Conservation (phyloP, 768 basidiomycete genomes). For the Coprinopsis marcescibilis region DNA sequence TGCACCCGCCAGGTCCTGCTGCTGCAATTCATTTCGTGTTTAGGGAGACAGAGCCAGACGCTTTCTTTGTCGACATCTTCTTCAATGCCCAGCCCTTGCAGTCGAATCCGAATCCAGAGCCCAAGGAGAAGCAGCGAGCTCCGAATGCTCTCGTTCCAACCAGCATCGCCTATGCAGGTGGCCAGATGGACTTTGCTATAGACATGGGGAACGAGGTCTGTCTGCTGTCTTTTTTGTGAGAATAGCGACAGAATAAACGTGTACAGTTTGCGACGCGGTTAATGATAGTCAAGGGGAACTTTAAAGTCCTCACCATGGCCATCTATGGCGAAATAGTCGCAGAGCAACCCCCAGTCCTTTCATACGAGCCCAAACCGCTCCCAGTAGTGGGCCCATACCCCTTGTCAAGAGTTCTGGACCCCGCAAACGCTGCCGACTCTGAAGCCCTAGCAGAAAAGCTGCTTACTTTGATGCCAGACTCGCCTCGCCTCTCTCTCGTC, state of each 20-base stretch:
- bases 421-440: slow-evolving; percentile 54
- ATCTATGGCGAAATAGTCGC: slow-evolving; percentile 50
- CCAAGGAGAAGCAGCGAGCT: slow-evolving; percentile 55
- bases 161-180: slow-evolving; percentile 65
- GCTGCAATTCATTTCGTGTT: slow-evolving; percentile 10
- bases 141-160: slow-evolving; percentile 72
- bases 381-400: slow-evolving; percentile 29
- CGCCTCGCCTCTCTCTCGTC: slow-evolving; percentile 59
- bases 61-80: slow-evolving; percentile 70
- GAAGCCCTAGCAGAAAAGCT: slow-evolving; percentile 56
- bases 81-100: slow-evolving; percentile 64
- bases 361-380: slow-evolving; percentile 38
- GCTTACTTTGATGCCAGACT: slow-evolving; percentile 52
- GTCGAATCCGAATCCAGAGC: slow-evolving; percentile 25
- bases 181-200: slow-evolving; percentile 57
- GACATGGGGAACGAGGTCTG: slow-evolving; percentile 67
- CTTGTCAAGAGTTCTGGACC: slow-evolving; percentile 51
- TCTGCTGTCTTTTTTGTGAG: slow-evolving; percentile 6
- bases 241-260: background rate
- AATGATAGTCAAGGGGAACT: slow-evolving; percentile 77
- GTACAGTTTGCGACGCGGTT: slow-evolving; percentile 65
- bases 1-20: background rate
- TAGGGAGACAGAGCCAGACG: slow-evolving; percentile 65
- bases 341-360: slow-evolving; percentile 32
- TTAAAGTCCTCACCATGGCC: slow-evolving; percentile 59